Conservation (phyloP, 805 yeast genomes). For the Priceomyces haplophilus region DNA sequence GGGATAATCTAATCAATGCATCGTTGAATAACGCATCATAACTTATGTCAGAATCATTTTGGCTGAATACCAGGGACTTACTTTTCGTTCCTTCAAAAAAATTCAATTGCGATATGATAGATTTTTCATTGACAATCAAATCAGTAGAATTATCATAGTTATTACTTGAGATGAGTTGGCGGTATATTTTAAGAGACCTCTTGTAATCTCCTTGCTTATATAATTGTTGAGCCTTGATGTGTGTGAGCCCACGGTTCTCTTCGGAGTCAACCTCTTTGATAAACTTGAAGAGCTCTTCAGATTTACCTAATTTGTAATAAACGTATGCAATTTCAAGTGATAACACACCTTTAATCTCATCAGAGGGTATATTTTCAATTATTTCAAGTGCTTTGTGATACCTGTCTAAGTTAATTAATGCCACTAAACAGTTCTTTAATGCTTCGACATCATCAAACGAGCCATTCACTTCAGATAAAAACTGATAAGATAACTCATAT, state of each 20-base stretch:
- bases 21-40: constrained; percentile 63
- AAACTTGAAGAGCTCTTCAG: constrained; percentile 23
- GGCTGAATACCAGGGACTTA: constrained; percentile 1
- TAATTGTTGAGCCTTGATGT: constrained; percentile 52
- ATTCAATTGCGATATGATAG: constrained; percentile 54
- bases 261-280: constrained; percentile 10
- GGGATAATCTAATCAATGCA: constrained; percentile 48
- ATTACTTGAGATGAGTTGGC: constrained; percentile 30
- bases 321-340: constrained; percentile 57
- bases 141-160: constrained; percentile 48
- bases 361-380: constrained; percentile 35
- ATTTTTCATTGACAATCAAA: constrained; percentile 62
- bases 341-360: constrained; percentile 32
- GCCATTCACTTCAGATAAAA: constrained; percentile 35
- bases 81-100: constrained; percentile 10
- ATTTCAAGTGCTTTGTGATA: constrained; percentile 48
- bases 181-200: constrained; percentile 47
- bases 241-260: constrained; percentile 37
- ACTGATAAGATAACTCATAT: constrained; percentile 39
- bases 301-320: constrained; percentile 53
- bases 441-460: constrained; percentile 32
- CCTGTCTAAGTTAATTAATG: constrained; percentile 58
- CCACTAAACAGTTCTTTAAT: constrained; percentile 47
- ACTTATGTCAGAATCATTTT: constrained; percentile 8
- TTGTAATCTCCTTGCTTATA: constrained; percentile 45